Evolutionary conservation across 2,329 filamentous ascomycete species (phyloP), one percentile per base, ranked within the genome.

Genomic region (Colletotrichum sp.): DNA sequence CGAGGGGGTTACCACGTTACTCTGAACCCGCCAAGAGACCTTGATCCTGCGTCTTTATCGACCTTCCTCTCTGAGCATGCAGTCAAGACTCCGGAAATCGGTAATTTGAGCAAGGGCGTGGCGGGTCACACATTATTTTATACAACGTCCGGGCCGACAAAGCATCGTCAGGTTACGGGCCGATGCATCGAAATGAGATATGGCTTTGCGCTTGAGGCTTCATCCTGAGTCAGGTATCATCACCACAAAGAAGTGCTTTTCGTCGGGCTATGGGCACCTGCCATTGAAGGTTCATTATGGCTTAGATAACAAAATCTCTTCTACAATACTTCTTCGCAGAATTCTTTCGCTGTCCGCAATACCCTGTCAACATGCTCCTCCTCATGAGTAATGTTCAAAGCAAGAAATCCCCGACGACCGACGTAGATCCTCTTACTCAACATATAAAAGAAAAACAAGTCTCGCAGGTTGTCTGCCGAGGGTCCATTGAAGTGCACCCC

Each of bases 51-150:
- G 7, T 33, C n/a, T 66, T 51, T 69, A 72, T 72, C 68, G 68
- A 75, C 72, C 74, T 75, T 75, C 74, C 72, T 72, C n/a, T 74
- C 74, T 69, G 27, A 70, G 73, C 29, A 61, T 21, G 24, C n/a
- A 12, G 29, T 29, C 34, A 62, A 34, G 33, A 24, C 29, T 21
- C 24, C 36, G 33, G 18, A 7, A 21, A 34, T 21, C 21, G 21
- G 51, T 31, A 16, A 6, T 64, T 9, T 13, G 36, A 38, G 59
- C 59, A 29, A 29, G 59, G 33, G 13, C 1, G 43, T 27, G 34
- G 21, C 24, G 15, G 34, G 4, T 9, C 33, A 18, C 12, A 8
- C 24, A 54, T 16, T 18, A 8, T 4, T n/a, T 5, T 18, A 3
- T 33, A 11, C 0, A 58, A n/a, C 9, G 2, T 57, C 18, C 38